Base-by-base conservation (phyloP, 495 filamentous ascomycete species). In the Lindgomyces ingoldianus region DNA sequence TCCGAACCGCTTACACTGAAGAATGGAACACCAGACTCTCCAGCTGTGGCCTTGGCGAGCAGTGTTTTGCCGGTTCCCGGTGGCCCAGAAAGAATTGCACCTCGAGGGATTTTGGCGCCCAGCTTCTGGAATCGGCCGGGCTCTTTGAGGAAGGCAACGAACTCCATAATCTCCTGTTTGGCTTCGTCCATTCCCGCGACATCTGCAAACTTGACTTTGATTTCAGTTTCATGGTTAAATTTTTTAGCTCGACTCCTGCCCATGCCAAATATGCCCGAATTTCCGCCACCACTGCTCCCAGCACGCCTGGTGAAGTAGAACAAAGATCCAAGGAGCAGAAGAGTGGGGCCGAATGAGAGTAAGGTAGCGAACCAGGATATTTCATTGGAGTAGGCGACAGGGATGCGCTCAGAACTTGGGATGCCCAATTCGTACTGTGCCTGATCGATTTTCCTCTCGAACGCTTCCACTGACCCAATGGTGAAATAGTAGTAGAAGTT, bases 161-260 rank as follows among this genome's bases (percentile, higher is more conserved):
- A 98, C 75, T 98, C 94, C 93, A 98, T 98, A 68, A 98, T 98
- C 76, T 98, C 94, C 39, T 84, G 78, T 83, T 98, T 98, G 29
- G 94, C 94, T 78, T 98, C 94, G 74, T 98, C 94, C 92, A 97
- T 94, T 70, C 94, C 94, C 22, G 94, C 94, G 44, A 98, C 94
- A 75, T 98, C 94, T 55, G 91, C 82, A 75, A 98, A 98, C 75
- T 96, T 96, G 75, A 91, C 90, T 77, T 93, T 96, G 79, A 98
- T 83, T 65, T 95, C 90, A 2, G 90, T 88, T 79, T 98, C 95
- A 60, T 97, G 93, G 74, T 96, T 98, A 79, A 98, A 98, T 59
- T 87, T 87, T 79, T 96, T 98, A 36, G 94, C 94, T 60, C 90
- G 87, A 74, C 92, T 96, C 82, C 92, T 93, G 54, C 92, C 88